Base-by-base conservation (phyloP, 352 stramenopile species). In the Phytophthora macrochlamydospora region DNA sequence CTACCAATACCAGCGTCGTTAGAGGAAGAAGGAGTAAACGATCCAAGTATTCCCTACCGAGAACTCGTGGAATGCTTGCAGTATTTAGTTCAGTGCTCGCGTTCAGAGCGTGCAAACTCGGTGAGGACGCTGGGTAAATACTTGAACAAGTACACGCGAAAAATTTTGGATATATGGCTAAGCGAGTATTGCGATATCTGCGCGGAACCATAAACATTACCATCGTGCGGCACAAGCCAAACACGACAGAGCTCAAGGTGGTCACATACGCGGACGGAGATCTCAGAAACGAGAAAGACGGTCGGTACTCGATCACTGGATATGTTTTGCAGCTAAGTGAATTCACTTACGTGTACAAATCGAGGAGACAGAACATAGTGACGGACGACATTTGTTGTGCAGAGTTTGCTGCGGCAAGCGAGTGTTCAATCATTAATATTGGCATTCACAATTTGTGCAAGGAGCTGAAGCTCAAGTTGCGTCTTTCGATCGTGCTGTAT, bases 341-440 rank as follows among this genome's bases (percentile, higher is more conserved):
- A 2, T 55, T 33, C 3, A 51, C 33, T 2, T 55, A 51, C 13
- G 56, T 45, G 0, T 62, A 51, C 56, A 62, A 62, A 45, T 51
- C 35, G 1, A n/a, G 28, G 4, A 53, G 35, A 11, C 44, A 56
- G 12, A 32, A 28, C 14, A 50, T 62, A 7, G 46, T 56, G 3
- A 56, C 56, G 2, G 56, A 54, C 30, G 43, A 62, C 44, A 53
- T 44, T 4, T 56, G 56, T 29, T 43, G 56, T n/a, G 45, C 24
- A 9, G 56, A 56, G 56, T 55, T 62, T 18, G 45, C 50, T 4
- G 56, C 56, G n/a, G 55, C 55, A 24, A 62, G 44, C 33, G 55
- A 54, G 11, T 55, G 45, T 28, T 55, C 56, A 12, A 55, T 11
- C 4, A 51, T 55, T 31, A 50, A 55, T 12, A 24, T 55, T 2